phyloP scores from a whole-genome alignment of 2,329 filamentous ascomycete genomes.

The Lasiodiplodia sp. region DNA sequence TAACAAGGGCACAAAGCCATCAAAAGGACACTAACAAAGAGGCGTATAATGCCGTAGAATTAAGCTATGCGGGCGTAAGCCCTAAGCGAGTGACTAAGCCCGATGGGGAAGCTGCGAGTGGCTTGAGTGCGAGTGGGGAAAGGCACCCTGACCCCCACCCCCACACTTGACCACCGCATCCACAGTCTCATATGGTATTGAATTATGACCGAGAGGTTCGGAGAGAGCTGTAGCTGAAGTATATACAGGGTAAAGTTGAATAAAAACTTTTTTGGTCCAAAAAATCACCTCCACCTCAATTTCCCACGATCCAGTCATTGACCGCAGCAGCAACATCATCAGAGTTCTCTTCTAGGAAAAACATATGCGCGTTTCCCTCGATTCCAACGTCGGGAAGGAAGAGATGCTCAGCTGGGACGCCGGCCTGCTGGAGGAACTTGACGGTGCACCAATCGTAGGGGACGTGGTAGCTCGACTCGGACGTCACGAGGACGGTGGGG shows the following conservation, averaged over 20 bases:
- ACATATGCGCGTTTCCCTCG: constrained; percentile 2
- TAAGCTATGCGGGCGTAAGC: not conserved
- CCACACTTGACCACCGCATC: too few species aligned
- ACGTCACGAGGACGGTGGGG: constrained; percentile 11
- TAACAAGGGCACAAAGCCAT: not conserved
- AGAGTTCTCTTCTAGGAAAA: constrained; percentile 21
- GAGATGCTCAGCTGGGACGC: constrained; percentile 10
- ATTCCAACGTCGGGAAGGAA: constrained; percentile 7
- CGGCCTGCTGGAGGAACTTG: constrained; percentile 20
- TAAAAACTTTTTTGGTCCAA: not conserved
- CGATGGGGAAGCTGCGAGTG: not conserved
- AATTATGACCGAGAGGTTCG: too few species aligned
- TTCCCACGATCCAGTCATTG: constrained; percentile 9
- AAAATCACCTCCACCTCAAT: not conserved
- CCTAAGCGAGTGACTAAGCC: not conserved
- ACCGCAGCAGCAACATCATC: constrained; percentile 8
- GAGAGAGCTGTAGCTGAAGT: not conserved
- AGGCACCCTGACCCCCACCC: too few species aligned
- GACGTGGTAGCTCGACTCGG: constrained; percentile 27
- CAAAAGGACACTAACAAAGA: too few species aligned
- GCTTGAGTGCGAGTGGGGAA: too few species aligned
- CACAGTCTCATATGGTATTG: too few species aligned
- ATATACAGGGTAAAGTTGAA: not conserved
- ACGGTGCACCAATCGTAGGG: constrained; percentile 29
- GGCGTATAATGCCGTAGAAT: not conserved